Conservation (phyloP, 139 green algal species). For the Pleodorina starrii region DNA sequence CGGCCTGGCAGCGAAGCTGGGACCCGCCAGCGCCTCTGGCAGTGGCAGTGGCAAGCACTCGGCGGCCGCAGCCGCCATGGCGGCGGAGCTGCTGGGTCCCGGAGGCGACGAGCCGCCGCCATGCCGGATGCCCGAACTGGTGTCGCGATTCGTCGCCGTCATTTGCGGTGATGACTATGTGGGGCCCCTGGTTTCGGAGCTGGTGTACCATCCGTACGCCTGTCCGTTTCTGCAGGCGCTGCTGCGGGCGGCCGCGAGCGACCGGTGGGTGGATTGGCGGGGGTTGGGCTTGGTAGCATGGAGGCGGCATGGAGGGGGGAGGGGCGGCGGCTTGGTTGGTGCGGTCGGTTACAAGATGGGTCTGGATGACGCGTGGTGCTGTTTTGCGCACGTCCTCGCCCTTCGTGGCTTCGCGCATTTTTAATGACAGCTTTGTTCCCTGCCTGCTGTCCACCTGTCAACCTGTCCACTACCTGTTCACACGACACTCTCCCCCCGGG, state of each 20-base stretch:
- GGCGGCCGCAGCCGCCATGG: neutral
- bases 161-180: constrained; percentile 64
- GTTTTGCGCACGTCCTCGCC: too few species aligned
- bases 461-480: too few species aligned
- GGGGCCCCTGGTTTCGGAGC: constrained; percentile 48
- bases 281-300: too few species aligned
- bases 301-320: too few species aligned
- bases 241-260: constrained; percentile 59
- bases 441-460: too few species aligned
- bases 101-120: constrained; percentile 6
- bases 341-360: too few species aligned
- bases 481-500: too few species aligned
- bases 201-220: constrained; percentile 69
- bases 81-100: constrained; percentile 24
- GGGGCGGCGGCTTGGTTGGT: too few species aligned
- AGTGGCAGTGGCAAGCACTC: neutral
- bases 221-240: constrained; percentile 79
- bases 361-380: too few species aligned
- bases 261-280: constrained; percentile 61
- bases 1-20: constrained; percentile 27
- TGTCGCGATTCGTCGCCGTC: constrained; percentile 49
- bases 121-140: constrained; percentile 46
- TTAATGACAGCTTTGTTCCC: too few species aligned
- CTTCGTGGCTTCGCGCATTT: too few species aligned
- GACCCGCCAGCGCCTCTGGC: neutral